Conservation (phyloP, 2,329 filamentous ascomycete genomes). For the Scorias spongiosa region DNA sequence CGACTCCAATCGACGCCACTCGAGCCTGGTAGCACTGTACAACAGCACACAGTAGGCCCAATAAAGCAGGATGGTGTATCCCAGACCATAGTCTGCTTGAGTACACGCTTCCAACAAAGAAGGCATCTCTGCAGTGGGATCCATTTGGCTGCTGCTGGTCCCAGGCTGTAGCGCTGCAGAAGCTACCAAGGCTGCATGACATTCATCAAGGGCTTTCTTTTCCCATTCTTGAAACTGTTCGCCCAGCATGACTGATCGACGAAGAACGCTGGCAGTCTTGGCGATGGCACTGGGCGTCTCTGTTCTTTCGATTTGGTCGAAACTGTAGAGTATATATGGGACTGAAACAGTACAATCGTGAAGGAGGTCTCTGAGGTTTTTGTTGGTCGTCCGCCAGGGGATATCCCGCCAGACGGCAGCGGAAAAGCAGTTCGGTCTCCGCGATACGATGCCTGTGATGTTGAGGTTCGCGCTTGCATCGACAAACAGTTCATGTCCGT, state of each 20-base stretch:
- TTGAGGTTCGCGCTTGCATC: not conserved
- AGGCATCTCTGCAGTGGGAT: not conserved
- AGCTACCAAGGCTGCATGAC: not conserved
- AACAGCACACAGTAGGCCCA: not conserved
- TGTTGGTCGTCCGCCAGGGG: not conserved
- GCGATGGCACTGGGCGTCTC: not conserved
- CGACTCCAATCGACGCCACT: not conserved
- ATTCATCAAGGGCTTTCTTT: not conserved
- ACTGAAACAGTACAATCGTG: not conserved
- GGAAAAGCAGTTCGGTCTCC: not conserved
- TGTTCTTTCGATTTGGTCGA: not conserved
- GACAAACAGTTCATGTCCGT: not conserved
- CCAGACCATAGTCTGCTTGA: not conserved
- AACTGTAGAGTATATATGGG: not conserved
- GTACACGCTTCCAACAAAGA: not conserved
- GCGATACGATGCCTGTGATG: not conserved
- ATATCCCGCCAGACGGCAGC: not conserved
- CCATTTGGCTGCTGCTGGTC: not conserved
- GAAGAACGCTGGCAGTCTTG: not conserved
- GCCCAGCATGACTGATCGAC: not conserved
- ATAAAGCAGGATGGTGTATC: not conserved
- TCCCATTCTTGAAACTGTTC: not conserved
- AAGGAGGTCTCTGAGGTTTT: not conserved
- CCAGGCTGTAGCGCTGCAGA: not conserved
- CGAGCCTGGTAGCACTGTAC: not conserved